Percentiles rank a stretch among this genome's conserved stretches.
Conservation (phyloP, 2,329 filamentous ascomycete species). For the Venturia carpophila region DNA sequence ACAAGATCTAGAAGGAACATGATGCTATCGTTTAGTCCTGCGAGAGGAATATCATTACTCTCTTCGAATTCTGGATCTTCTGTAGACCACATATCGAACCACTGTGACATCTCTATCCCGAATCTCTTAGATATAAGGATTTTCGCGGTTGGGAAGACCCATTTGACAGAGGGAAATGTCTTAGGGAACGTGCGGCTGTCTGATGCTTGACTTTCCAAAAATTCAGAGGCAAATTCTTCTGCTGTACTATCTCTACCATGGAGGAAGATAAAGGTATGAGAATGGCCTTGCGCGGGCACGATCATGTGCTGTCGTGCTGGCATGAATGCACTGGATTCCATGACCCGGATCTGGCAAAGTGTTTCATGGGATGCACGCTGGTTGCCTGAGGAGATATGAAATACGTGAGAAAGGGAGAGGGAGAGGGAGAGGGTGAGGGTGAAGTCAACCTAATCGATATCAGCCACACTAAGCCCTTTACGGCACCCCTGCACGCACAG, state of each 20-base stretch:
- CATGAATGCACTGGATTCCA: background rate
- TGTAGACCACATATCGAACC: constrained; percentile 33
- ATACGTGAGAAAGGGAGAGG: too few species aligned
- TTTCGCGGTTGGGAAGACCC: constrained; percentile 31
- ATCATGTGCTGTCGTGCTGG: constrained; percentile 12
- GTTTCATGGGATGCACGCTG: background rate
- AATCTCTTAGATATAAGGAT: constrained; percentile 24
- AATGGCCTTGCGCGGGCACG: constrained; percentile 26
- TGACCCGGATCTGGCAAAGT: background rate
- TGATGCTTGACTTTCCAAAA: constrained; percentile 32
- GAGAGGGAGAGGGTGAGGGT: too few species aligned
- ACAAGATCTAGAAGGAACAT: constrained; percentile 22
- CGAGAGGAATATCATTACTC: constrained; percentile 22
- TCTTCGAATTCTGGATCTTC: constrained; percentile 24
- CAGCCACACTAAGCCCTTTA: background rate
- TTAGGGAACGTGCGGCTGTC: constrained; percentile 26
- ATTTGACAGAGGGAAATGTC: constrained; percentile 30
- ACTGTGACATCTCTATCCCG: constrained; percentile 28
- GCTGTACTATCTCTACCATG: constrained; percentile 37
- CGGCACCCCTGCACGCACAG: constrained; percentile 4
- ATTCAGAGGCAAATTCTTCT: constrained; percentile 33
- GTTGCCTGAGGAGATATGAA: too few species aligned
- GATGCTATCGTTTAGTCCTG: constrained; percentile 23
- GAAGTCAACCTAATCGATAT: background rate
- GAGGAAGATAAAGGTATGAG: constrained; percentile 40